phyloP scores from a whole-genome alignment of 768 basidiomycete species.

The Russula foetens region DNA sequence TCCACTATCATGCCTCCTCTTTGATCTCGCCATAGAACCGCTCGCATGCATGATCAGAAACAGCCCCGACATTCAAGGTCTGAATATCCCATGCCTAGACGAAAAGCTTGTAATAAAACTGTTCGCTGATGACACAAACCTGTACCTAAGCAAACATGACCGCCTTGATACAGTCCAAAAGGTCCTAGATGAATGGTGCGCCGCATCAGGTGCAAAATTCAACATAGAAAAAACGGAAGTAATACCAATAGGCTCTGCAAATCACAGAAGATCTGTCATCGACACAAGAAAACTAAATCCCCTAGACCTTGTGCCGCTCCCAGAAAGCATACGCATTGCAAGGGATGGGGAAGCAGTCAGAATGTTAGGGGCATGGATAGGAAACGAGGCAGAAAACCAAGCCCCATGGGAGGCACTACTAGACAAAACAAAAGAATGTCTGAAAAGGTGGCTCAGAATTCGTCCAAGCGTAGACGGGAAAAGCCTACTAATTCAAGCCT shows the following conservation, averaged over 20 bases:
- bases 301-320: too few species aligned
- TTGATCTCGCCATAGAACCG: conserved; percentile 1
- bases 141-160: not conserved
- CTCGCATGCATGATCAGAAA: not conserved
- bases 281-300: not conserved
- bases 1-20: not conserved
- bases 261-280: too few species aligned
- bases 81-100: not conserved
- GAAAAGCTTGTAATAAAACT: not conserved
- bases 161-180: not conserved
- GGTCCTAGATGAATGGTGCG: not conserved
- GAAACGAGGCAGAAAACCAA: too few species aligned
- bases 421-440: too few species aligned
- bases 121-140: not conserved
- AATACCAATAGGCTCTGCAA: not conserved
- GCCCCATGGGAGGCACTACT: too few species aligned
- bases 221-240: not conserved
- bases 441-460: too few species aligned
- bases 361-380: too few species aligned
- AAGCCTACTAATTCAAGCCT: too few species aligned
- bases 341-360: too few species aligned
- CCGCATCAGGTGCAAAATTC: not conserved
- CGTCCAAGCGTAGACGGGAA: too few species aligned
- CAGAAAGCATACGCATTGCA: not conserved
- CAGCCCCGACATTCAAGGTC: not conserved